These are phyloP conservation scores for Whalleya microplaca DNA, from an alignment of 2,329 filamentous ascomycete species.

Conservation along the genomic window DNA sequence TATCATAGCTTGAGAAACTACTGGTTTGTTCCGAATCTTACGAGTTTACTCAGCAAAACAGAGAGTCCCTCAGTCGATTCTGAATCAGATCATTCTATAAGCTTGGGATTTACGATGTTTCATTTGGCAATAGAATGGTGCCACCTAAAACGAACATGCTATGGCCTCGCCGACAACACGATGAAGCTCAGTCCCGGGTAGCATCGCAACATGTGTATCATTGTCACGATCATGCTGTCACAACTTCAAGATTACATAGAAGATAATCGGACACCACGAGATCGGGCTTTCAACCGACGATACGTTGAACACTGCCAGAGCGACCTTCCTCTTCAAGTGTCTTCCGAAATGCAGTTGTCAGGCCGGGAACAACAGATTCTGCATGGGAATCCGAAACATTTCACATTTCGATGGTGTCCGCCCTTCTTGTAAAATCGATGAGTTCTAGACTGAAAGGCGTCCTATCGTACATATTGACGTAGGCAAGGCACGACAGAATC, in stretches of 20 bases:
- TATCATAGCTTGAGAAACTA: neutral
- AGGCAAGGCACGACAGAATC: constrained; percentile 7
- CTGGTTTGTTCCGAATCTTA: neutral
- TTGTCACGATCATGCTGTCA: neutral
- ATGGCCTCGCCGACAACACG: neutral
- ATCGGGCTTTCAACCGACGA: constrained; percentile 12
- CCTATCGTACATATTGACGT: constrained; percentile 13
- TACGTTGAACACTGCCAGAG: constrained; percentile 12
- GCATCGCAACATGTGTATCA: neutral
- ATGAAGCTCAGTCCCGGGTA: neutral
- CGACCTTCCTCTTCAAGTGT: constrained; percentile 30
- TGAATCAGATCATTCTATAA: neutral
- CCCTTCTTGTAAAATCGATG: constrained; percentile 5
- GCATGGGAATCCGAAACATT: constrained; percentile 13
- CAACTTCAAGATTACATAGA: constrained; percentile 4
- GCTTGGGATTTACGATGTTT: neutral
- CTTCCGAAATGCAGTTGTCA: constrained; percentile 17
- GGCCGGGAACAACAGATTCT: constrained; percentile 1
- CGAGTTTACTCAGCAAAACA: neutral
- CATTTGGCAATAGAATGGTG: neutral
- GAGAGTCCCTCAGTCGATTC: neutral
- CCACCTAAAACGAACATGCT: neutral
- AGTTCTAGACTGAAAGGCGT: constrained; percentile 18
- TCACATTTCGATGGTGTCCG: constrained; percentile 9
- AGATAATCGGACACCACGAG: constrained; percentile 6